Base-by-base conservation (phyloP, 495 filamentous ascomycete genomes). In the Penicillium desertorum region DNA sequence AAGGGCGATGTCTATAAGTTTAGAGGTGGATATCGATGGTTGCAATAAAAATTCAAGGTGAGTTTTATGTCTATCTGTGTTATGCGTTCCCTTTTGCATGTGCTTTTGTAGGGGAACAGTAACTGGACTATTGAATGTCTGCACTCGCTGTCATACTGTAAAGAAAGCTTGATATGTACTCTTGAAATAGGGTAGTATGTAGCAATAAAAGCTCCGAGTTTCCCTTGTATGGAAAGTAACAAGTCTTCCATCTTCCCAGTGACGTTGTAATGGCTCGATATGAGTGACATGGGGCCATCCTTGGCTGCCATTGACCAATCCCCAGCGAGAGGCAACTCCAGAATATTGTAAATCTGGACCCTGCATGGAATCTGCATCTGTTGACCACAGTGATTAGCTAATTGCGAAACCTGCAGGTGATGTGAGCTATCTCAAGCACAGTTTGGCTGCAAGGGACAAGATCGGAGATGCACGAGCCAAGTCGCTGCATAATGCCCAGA, bases 361-460 rank as follows among this genome's bases (percentile, higher is more conserved):
- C 29, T 48, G 27, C 29, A 20, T 29, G 29, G 1, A 30, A 19
- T 30, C 10, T 20, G n/a, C 27, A 14, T 36, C 32, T 20, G 16
- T 25, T 14, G 22, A 34, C 14, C 20, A 41, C 3, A 22, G 34
- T 36, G 27, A 36, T 34, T 22, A 36, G 25, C 34, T 56, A 10
- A 49, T 29, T 49, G 25, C 29, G 14, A 49, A 56, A 48, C 45
- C 9, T 20, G 41, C 32, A 45, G 39, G 19, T 29, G 19, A n/a
- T 43, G 19, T 25, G 52, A 46, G 4, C 29, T 44, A 45, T 45
- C 51, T 45, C 42, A 32, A 29, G 49, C 37, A 43, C 14, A 16
- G 2, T 16, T 44, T 29, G 29, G 41, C 39, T 14, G 52, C 52
- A 55, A 55, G 52, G 52, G 52, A 54, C 27, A 25, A 25, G 20